Conservation (phyloP, 345 rosid genomes). For the Xanthoceras sorbifolium region DNA sequence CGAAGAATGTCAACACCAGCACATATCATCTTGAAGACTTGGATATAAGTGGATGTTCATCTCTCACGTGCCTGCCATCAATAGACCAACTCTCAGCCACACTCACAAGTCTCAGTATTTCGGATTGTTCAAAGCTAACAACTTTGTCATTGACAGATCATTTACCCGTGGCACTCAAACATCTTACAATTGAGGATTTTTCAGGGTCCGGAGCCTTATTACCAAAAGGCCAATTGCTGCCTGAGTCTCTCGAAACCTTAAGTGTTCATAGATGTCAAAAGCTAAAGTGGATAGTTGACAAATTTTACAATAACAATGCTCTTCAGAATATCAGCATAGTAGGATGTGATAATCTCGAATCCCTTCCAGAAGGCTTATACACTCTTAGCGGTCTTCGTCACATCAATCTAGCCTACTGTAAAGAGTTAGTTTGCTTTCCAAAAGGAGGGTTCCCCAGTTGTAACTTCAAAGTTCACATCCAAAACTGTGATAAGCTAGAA, state of each 20-base stretch:
- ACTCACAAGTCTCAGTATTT: background rate
- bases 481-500: background rate
- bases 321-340: accelerated
- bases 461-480: background rate
- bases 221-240: background rate
- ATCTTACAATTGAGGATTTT: background rate
- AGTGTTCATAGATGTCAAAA: accelerated
- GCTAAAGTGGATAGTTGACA: background rate
- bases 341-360: background rate
- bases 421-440: background rate
- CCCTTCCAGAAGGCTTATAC: background rate
- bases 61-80: background rate
- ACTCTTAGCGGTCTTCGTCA: background rate
- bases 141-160: background rate
- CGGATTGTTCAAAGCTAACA: background rate
- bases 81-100: background rate
- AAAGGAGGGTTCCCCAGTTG: background rate
- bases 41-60: background rate
- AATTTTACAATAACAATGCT: background rate
- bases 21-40: background rate
- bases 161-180: background rate
- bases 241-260: background rate
- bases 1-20: background rate
- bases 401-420: accelerated
- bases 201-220: background rate